A percentile compares a stretch with the other conserved stretches of the same genome.
phyloP scores from a whole-genome alignment of 441 rosid genomes.

The Erodium trifolium region DNA sequence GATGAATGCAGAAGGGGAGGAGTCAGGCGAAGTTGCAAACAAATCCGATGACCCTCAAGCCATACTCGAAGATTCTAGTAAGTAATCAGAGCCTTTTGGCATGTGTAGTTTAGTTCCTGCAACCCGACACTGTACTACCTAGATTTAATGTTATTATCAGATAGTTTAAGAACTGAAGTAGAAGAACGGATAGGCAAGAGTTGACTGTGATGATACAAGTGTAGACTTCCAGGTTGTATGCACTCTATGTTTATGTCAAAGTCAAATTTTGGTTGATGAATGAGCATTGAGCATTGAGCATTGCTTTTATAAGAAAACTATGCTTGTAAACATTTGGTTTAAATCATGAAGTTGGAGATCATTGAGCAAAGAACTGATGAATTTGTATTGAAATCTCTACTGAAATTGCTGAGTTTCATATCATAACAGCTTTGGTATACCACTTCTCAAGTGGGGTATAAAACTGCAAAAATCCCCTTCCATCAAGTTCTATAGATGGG shows the following conservation, averaged over 20 bases:
- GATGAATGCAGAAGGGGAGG: constrained; percentile 33
- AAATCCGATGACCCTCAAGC: constrained; percentile 28
- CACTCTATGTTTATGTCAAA: too few species aligned
- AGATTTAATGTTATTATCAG: not conserved
- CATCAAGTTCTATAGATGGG: too few species aligned
- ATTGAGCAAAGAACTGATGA: not conserved
- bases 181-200: not conserved
- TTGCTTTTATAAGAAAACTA: not conserved
- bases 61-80: constrained; percentile 19
- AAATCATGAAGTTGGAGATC: not conserved
- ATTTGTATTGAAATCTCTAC: not conserved
- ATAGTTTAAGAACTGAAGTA: not conserved
- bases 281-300: not conserved
- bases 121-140: not conserved
- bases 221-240: too few species aligned
- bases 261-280: too few species aligned
- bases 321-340: not conserved
- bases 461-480: too few species aligned
- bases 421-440: too few species aligned
- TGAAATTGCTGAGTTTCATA: not conserved
- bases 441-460: too few species aligned
- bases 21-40: constrained; percentile 30
- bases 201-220: not conserved
- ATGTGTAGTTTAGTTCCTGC: not conserved
- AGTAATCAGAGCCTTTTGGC: not conserved